Evolutionary conservation across 2,329 filamentous ascomycete species (phyloP), one percentile per base, ranked within the genome.

Genomic region (Verticillium nubilum): DNA sequence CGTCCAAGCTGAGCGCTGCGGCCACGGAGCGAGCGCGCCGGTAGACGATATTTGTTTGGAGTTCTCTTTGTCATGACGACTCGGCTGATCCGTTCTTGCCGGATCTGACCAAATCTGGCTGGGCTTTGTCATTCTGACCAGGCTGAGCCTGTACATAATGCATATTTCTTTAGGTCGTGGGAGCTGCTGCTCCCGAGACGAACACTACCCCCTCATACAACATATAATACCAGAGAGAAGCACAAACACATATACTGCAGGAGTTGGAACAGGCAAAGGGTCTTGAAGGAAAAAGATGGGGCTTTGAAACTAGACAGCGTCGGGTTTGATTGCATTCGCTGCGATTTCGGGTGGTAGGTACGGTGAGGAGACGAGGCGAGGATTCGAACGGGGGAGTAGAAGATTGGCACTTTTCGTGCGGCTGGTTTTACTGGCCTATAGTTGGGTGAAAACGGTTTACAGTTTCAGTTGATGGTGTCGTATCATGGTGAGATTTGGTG

Each of bases 21-120:
- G 70, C 69, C 3, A 59, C 66, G 26, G 66, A 68, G 60, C 66
- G 70, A 28, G 65, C 68, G 26, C 83, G 81, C 84, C 52, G 58
- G 3, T 59, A 55, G 25, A 27, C 13, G 25, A 26, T 53, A n/a
- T 53, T 50, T 50, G 17, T 25, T 50, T 50, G 9, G 29, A 19
- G 25, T 47, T 23, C 19, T 47, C 42, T 47, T 47, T 47, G 42
- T 47, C 42, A 23, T 23, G 12, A n/a, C 4, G 19, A 19, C 42
- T 47, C 29, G 42, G 42, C 42, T 47, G 42, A 31, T n/a, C 19
- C 42, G 29, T 31, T 31, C 29, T 31, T 31, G 29, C 29, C 29
- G 29, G 29, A 13, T 31, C 29, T 31, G 29, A 13, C 5, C 29
- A 31, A 31, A 10, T 7, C 29, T 7, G 29, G 29, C 29, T 31